Evolutionary conservation across 1,284 basidiomycete species (phyloP).

Genomic region (Laetiporus sulphureus): DNA sequence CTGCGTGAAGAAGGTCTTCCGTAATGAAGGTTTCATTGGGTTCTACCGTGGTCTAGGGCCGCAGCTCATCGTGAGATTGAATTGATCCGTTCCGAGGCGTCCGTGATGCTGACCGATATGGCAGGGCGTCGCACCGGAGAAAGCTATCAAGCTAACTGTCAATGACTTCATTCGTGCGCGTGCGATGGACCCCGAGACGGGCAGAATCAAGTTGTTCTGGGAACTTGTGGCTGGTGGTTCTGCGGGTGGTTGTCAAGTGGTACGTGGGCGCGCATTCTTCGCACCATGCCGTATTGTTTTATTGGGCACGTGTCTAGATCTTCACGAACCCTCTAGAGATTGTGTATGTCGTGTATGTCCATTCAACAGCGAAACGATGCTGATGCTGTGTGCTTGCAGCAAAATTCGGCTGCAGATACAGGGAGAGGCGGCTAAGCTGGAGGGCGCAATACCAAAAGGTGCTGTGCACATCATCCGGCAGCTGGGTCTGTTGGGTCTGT

Average conservation of each 20-base stretch:
- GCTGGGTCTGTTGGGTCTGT: slow-evolving; percentile 88
- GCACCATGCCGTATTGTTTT: too few species aligned
- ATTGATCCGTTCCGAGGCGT: slow-evolving; percentile 39
- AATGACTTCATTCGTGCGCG: slow-evolving; percentile 88
- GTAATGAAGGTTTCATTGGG: slow-evolving; percentile 90
- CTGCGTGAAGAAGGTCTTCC: slow-evolving; percentile 91
- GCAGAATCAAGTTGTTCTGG: slow-evolving; percentile 81
- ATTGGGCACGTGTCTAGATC: slow-evolving; percentile 50
- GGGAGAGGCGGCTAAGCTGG: slow-evolving; percentile 87
- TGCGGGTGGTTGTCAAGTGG: slow-evolving; percentile 97
- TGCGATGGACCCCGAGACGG: slow-evolving; percentile 91
- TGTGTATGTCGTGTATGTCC: slow-evolving; percentile 48
- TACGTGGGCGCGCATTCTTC: too few species aligned
- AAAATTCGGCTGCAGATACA: slow-evolving; percentile 98
- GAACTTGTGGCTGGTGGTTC: slow-evolving; percentile 89
- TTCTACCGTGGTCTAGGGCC: slow-evolving; percentile 97
- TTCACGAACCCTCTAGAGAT: slow-evolving; percentile 97
- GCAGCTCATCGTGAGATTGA: slow-evolving; percentile 84
- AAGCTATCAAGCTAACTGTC: slow-evolving; percentile 94
- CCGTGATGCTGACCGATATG: slow-evolving; percentile 1
- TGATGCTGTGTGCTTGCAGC: slow-evolving; percentile 35
- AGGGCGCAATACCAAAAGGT: slow-evolving; percentile 74
- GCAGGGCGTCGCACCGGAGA: slow-evolving; percentile 97
- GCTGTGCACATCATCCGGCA: slow-evolving; percentile 92
- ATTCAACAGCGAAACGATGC: slow-evolving; percentile 4